Evolutionary conservation across 2,329 filamentous ascomycete species (phyloP).

Genomic region (Myriosclerotinia curreyana): DNA sequence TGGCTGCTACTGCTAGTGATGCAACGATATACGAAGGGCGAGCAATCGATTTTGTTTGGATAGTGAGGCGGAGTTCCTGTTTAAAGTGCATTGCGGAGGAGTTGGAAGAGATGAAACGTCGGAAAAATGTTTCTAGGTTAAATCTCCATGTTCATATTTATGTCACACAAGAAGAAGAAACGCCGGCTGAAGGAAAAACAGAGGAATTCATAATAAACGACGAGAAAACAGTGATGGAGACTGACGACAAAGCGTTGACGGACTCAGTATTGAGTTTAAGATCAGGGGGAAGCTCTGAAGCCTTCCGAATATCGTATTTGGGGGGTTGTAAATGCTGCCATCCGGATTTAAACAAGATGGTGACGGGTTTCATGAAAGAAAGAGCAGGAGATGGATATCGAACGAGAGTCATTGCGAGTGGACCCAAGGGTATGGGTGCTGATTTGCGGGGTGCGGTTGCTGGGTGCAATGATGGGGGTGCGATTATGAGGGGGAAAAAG

Average conservation of each 20-base stretch:
- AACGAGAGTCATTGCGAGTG: conserved; percentile 58
- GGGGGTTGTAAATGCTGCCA: conserved; percentile 2
- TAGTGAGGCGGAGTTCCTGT: conserved; percentile 53
- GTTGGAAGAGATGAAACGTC: conserved; percentile 47
- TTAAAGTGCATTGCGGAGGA: conserved; percentile 58
- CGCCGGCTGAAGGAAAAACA: background rate
- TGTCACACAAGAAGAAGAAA: conserved; percentile 46
- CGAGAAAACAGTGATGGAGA: background rate
- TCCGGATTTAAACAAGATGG: conserved; percentile 39
- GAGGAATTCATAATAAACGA: background rate
- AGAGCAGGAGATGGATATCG: conserved; percentile 45
- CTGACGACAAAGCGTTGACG: conserved; percentile 5
- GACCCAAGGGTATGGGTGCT: conserved; percentile 58
- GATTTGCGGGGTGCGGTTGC: conserved; percentile 56
- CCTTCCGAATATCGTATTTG: background rate
- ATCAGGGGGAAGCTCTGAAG: background rate
- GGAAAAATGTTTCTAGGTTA: conserved; percentile 41
- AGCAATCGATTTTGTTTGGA: conserved; percentile 62
- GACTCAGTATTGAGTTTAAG: background rate
- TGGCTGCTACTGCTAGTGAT: conserved; percentile 42
- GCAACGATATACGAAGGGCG: conserved; percentile 8
- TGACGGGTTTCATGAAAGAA: conserved; percentile 49
- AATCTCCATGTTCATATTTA: conserved; percentile 55
- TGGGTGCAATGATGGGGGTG: conserved; percentile 48
- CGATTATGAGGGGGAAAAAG: conserved; percentile 55